Evolutionary conservation across 768 basidiomycete species (phyloP).

Genomic region (Leucocoprinus sp.): DNA sequence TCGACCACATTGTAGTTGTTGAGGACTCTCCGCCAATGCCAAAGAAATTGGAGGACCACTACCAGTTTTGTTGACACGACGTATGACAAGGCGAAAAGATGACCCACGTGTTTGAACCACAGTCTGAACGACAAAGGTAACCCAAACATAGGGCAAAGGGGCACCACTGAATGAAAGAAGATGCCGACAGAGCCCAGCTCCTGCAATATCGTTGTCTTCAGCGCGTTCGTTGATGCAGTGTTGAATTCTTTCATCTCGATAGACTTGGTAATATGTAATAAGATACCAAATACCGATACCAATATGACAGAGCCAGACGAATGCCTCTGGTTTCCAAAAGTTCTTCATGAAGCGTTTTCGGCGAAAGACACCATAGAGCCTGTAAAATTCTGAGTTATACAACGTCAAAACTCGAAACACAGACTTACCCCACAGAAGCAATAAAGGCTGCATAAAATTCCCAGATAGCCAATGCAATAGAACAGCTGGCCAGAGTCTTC

Average conservation of each 20-base stretch:
- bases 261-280: neutral
- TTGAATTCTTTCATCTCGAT: neutral
- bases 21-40: conserved; percentile 1
- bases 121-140: conserved; percentile 1
- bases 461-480: conserved; percentile 6
- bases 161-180: neutral
- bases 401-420: neutral
- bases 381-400: neutral
- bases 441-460: conserved; percentile 3
- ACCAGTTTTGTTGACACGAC: neutral
- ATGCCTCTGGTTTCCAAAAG: conserved; percentile 4
- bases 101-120: conserved; percentile 3
- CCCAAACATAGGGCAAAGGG: conserved; percentile 6
- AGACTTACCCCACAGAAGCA: conserved; percentile 3
- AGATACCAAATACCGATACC: conserved; percentile 6
- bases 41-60: conserved; percentile 5
- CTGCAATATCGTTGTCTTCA: neutral
- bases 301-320: conserved; percentile 7
- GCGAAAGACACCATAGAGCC: conserved; percentile 1
- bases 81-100: neutral
- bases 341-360: conserved; percentile 8
- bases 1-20: neutral
- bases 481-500: neutral
- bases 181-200: neutral
- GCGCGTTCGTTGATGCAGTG: neutral